Evolutionary conservation across 2,329 filamentous ascomycete genomes (phyloP).

Genomic region (Colletotrichum liriopes): DNA sequence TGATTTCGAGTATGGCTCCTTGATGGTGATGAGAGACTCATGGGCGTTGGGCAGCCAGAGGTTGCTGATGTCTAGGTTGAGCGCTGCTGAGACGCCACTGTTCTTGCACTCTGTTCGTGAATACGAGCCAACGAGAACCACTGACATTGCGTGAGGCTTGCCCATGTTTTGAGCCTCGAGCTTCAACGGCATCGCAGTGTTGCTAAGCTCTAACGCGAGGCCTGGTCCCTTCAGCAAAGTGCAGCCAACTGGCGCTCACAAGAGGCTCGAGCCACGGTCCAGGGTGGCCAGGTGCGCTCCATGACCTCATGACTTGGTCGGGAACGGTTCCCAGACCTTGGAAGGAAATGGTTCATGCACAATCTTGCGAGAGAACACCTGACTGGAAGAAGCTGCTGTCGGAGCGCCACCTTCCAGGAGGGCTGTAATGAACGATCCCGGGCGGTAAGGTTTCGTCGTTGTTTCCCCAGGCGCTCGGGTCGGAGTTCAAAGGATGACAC

Average conservation of each 20-base stretch:
- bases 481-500: constrained; percentile 10
- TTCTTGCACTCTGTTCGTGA: background rate
- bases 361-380: constrained; percentile 1
- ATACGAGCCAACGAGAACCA: background rate
- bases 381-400: constrained; percentile 7
- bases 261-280: background rate
- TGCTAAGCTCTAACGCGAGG: background rate
- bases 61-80: background rate
- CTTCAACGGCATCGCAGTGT: background rate
- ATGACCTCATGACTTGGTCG: constrained; percentile 14
- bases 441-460: constrained; percentile 25
- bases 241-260: background rate
- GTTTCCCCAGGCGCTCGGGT: constrained; percentile 37
- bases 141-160: background rate
- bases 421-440: constrained; percentile 21
- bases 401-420: constrained; percentile 25
- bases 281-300: background rate
- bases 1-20: background rate
- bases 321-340: background rate
- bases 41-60: background rate
- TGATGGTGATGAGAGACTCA: background rate
- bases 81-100: background rate
- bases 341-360: constrained; percentile 30
- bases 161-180: background rate
- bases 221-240: background rate